Conservation (phyloP, 805 yeast genomes). For the Metschnikowia gelsemii region DNA sequence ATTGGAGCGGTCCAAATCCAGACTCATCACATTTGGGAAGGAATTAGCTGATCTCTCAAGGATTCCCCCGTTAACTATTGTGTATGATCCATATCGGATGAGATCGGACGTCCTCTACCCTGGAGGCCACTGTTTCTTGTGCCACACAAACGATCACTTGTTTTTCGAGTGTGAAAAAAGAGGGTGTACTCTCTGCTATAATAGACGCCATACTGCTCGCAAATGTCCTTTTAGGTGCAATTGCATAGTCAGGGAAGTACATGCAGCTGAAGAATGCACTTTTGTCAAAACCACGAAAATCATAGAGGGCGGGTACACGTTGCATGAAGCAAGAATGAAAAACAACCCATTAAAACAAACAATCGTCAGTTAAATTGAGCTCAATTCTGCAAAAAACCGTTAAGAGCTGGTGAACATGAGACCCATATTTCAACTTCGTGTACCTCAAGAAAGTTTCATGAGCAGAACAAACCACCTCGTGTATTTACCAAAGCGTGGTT, state of each 20-base stretch:
- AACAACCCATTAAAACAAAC: neutral
- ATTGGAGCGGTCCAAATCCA: neutral
- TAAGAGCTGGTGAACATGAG: too few relatives aligned
- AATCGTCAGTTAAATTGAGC: too few relatives aligned
- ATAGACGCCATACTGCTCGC: neutral
- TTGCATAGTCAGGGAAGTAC: neutral
- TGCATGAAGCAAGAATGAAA: neutral
- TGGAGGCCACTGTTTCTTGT: neutral
- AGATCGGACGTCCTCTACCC: neutral
- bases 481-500: too few relatives aligned
- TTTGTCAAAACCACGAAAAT: neutral
- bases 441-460: too few relatives aligned
- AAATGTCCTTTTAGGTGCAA: conserved; percentile 1
- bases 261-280: conserved; percentile 1
- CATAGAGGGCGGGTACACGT: neutral
- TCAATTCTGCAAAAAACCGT: too few relatives aligned
- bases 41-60: neutral
- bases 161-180: neutral
- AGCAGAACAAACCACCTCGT: too few relatives aligned
- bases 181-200: conserved; percentile 1
- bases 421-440: too few relatives aligned
- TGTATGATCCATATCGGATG: neutral
- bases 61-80: neutral
- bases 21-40: neutral
- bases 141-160: conserved; percentile 4